Evolutionary conservation across 805 yeast species (phyloP).

Genomic region (Hanseniaspora clermontiae): DNA sequence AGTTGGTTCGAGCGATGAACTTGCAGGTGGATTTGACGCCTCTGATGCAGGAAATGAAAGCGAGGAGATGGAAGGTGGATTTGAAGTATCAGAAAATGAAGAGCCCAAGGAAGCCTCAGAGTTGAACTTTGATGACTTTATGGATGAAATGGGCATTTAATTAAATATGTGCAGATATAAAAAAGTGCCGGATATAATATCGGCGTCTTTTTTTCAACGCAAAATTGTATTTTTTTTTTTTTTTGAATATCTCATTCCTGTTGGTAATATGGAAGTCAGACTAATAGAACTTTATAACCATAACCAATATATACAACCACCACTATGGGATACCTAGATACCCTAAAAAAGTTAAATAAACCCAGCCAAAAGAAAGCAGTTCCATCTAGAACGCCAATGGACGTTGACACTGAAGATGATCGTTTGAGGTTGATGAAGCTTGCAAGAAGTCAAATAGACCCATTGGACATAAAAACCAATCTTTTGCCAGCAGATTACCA

Average conservation of each 20-base stretch:
- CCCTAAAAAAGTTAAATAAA: not conserved
- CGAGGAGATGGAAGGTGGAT: constrained; percentile 6
- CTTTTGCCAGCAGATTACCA: constrained; percentile 24
- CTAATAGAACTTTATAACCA: too few relatives aligned
- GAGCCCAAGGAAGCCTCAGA: not conserved
- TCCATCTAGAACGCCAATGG: not conserved
- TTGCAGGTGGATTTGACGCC: not conserved
- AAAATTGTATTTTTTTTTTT: too few relatives aligned
- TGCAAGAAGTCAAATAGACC: constrained; percentile 1
- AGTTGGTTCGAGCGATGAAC: not conserved
- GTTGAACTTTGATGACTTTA: constrained; percentile 4
- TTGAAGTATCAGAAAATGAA: not conserved
- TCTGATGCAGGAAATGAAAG: not conserved
- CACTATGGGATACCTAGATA: constrained; percentile 11
- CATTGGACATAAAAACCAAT: constrained; percentile 15
- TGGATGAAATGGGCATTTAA: constrained; percentile 6
- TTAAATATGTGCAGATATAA: not conserved
- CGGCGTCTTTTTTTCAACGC: not conserved
- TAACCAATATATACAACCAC: not conserved
- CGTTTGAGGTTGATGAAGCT: not conserved
- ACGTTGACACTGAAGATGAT: not conserved
- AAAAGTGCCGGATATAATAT: not conserved
- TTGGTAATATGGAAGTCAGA: too few relatives aligned
- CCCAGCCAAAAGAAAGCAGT: not conserved
- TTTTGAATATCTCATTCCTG: not conserved